A percentile compares a stretch with the other conserved stretches of the same genome.
Evolutionary conservation across 148 eudicot genomes (phyloP).

Genomic region (Tetragonia tetragonoides): DNA sequence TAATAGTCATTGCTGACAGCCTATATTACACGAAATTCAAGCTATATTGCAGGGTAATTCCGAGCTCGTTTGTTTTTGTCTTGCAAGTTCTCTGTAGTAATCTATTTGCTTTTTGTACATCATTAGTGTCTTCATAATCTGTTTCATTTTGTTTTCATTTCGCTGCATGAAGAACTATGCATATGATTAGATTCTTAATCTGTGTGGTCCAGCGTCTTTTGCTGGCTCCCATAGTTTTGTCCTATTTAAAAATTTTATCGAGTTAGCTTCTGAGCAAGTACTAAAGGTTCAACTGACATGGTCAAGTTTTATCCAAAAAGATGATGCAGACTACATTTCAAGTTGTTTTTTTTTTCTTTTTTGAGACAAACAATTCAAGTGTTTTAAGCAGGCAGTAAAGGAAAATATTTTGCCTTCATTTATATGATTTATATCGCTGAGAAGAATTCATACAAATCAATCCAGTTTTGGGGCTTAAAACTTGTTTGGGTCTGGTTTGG

Average conservation of each 20-base stretch:
- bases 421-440: background rate
- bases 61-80: constrained; percentile 17
- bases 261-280: background rate
- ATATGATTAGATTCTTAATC: background rate
- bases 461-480: background rate
- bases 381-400: background rate
- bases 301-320: background rate
- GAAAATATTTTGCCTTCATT: background rate
- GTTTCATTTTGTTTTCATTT: background rate
- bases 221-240: background rate
- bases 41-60: constrained; percentile 54
- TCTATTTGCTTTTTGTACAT: background rate
- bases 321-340: background rate
- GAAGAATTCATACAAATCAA: background rate
- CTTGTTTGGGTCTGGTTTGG: background rate
- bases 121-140: background rate
- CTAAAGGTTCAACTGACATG: background rate
- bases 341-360: background rate
- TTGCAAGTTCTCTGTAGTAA: constrained; percentile 1
- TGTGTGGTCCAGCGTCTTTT: background rate
- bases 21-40: constrained; percentile 58
- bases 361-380: background rate
- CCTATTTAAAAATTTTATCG: background rate
- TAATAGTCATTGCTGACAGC: constrained; percentile 50
- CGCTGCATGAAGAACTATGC: background rate